Base-by-base conservation (phyloP, 2,329 filamentous ascomycete species). In the Fusarium setosum region DNA sequence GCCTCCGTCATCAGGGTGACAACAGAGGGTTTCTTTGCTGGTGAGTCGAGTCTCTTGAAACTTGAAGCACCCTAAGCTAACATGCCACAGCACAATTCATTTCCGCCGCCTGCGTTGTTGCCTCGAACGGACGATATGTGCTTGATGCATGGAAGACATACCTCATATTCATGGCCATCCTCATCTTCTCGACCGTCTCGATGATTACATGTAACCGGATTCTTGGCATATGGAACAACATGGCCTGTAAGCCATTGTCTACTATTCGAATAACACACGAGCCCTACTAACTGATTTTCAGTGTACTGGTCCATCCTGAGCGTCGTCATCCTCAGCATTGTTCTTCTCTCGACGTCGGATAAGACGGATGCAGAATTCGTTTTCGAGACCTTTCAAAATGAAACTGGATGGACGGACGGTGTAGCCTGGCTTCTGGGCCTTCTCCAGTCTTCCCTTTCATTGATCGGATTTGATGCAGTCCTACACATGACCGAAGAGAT, bases 401-500 rank as follows among this genome's bases (percentile, higher is more conserved):
- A 76, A 31, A 81, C 79, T 2, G 80, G 80, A 3, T 84, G 81
- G 81, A 72, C 76, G 2, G 78, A 82, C 47, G 82, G 82, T 1
- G 72, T 83, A 15, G 74, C 82, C 0, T 84, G 82, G 82, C 76
- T 83, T 13, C 69, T 84, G 2, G 82, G 82, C 0, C 72, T 84
- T 3, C 70, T 84, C 2, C 82, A 81, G 67, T 78, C 73, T 0
- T 74, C 75, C 0, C 54, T 77, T 0, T 74, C 73, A 15, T 70
- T 78, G 4, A 77, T 75, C 10, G 81, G 79, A 13, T 84, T 82
- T 57, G 82, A 83, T 56, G 81, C 77, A 7, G 77, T 79, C 6
- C 67, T 81, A 5, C 81, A 84, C 51, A 77, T 83, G 74, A 79
- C 79, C 7, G 81, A 83, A 61, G 82, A 83, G 61, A 83, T 83